phyloP scores from a whole-genome alignment of 2,329 filamentous ascomycete species.

The Alternaria atra region DNA sequence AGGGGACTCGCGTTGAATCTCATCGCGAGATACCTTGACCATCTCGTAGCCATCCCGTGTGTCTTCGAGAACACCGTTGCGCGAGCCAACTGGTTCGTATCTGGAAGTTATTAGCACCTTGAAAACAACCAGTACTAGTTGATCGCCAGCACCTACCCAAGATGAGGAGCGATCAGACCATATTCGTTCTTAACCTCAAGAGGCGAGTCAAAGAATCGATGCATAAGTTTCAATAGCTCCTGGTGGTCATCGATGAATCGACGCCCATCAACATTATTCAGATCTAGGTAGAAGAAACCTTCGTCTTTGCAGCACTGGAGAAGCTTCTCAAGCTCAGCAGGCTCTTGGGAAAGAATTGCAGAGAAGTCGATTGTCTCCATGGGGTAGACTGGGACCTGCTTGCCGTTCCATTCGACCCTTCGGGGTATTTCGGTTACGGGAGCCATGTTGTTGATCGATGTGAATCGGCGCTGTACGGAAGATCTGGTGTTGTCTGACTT shows the following conservation, averaged over 20 bases:
- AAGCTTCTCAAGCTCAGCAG: slow-evolving; percentile 62
- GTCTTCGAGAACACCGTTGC: slow-evolving; percentile 40
- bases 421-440: slow-evolving; percentile 29
- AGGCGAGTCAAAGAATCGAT: slow-evolving; percentile 64
- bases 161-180: slow-evolving; percentile 63
- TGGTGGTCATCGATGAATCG: slow-evolving; percentile 63
- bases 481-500: background rate
- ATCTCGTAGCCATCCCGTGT: slow-evolving; percentile 47
- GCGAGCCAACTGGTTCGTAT: slow-evolving; percentile 39
- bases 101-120: background rate
- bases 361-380: slow-evolving; percentile 62
- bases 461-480: background rate
- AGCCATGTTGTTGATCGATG: slow-evolving; percentile 29
- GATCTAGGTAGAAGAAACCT: slow-evolving; percentile 66
- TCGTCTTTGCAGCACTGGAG: slow-evolving; percentile 60
- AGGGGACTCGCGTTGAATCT: slow-evolving; percentile 41
- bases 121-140: background rate
- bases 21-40: slow-evolving; percentile 45
- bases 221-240: slow-evolving; percentile 63
- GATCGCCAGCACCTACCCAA: slow-evolving; percentile 55
- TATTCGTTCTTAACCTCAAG: slow-evolving; percentile 66
- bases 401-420: slow-evolving; percentile 45
- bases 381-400: slow-evolving; percentile 39
- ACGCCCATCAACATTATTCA: slow-evolving; percentile 63
- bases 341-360: slow-evolving; percentile 63